Conservation (phyloP, 257 asterid genomes). For the Ligustrum vulgare region DNA sequence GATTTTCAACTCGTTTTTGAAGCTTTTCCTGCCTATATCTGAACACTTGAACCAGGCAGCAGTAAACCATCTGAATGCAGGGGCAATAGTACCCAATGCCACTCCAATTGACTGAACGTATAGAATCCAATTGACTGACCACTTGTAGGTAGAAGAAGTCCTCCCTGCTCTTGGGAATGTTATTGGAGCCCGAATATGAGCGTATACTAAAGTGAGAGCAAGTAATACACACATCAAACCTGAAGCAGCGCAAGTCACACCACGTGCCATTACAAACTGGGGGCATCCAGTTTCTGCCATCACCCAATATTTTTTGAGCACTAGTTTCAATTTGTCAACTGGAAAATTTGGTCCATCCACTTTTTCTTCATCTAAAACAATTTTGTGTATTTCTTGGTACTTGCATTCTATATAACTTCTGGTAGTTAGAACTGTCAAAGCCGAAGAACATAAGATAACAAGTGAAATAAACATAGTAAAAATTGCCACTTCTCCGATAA, state of each 20-base stretch:
- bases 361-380: background rate
- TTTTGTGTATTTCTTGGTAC: constrained; percentile 27
- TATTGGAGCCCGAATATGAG: too few relatives aligned
- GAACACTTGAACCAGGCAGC: too few relatives aligned
- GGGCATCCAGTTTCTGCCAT: constrained; percentile 38
- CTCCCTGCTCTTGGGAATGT: accelerated
- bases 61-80: constrained; percentile 16
- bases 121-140: too few relatives aligned
- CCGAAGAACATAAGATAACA: background rate
- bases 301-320: constrained; percentile 27
- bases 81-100: constrained; percentile 26
- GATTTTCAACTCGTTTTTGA: too few relatives aligned
- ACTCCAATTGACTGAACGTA: constrained; percentile 28
- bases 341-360: constrained; percentile 7
- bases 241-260: constrained; percentile 20
- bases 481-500: too few relatives aligned
- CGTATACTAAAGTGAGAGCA: background rate
- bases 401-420: constrained; percentile 26
- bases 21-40: too few relatives aligned
- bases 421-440: constrained; percentile 28
- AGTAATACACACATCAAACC: constrained; percentile 27
- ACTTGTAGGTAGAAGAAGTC: too few relatives aligned
- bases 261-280: constrained; percentile 36
- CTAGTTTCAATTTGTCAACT: constrained; percentile 12
- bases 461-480: constrained; percentile 4